Conservation (phyloP, 192 early-diverging fungal genomes). For the Coemansia sp. region DNA sequence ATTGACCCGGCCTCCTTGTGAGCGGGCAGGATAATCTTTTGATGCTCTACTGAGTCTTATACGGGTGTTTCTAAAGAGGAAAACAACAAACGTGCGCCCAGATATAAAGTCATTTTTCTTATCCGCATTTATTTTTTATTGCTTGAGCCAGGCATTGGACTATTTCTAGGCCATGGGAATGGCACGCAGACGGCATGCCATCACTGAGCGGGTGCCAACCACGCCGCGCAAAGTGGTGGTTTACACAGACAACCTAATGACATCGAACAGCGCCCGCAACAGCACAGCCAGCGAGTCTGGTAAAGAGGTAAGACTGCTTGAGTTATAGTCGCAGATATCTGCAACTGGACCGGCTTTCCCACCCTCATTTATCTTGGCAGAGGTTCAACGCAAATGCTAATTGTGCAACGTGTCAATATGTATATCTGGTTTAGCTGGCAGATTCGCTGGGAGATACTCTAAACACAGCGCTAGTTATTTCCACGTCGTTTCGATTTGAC, state of each 20-base stretch:
- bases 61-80: no score
- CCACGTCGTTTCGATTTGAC: slow-evolving; percentile 52
- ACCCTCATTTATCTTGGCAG: no score
- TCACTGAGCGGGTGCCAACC: slow-evolving; percentile 45
- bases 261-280: slow-evolving; percentile 37
- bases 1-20: no score
- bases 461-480: slow-evolving; percentile 47
- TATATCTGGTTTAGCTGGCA: slow-evolving; percentile 23
- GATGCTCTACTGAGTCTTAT: no score
- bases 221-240: slow-evolving; percentile 54
- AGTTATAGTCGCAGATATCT: no score
- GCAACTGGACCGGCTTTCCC: no score
- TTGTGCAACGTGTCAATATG: not conserved
- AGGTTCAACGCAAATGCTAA: not conserved
- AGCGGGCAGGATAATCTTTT: no score
- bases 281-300: slow-evolving; percentile 25
- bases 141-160: no score
- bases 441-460: slow-evolving; percentile 41
- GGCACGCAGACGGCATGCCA: slow-evolving; percentile 46
- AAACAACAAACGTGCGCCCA: no score
- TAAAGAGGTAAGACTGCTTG: slow-evolving; percentile 23
- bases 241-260: slow-evolving; percentile 55
- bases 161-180: slow-evolving; percentile 11
- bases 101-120: no score
- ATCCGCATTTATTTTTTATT: no score